A percentile compares a stretch with the other conserved stretches of the same genome.
Evolutionary conservation across 2,329 filamentous ascomycete genomes (phyloP).

Genomic region (Domatiomyces catenatus): DNA sequence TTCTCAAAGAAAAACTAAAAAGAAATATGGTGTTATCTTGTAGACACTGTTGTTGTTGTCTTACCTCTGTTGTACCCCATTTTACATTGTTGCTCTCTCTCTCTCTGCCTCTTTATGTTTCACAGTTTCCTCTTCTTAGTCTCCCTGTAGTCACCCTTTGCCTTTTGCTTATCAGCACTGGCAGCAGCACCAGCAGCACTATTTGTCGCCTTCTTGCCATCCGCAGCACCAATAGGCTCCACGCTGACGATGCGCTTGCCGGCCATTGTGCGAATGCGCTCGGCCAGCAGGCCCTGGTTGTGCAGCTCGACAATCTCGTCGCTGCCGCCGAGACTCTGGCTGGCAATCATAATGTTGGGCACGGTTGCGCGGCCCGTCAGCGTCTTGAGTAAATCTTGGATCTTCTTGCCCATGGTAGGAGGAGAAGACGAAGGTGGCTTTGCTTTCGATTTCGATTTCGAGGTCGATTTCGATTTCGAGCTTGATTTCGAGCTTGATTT

Average conservation of each 20-base stretch:
- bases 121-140: too few species aligned
- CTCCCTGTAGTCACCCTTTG: too few species aligned
- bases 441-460: background rate
- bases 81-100: too few species aligned
- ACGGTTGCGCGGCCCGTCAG: constrained; percentile 74
- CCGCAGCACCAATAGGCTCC: constrained; percentile 11
- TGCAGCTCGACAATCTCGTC: constrained; percentile 70
- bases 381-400: constrained; percentile 57
- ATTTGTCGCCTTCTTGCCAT: constrained; percentile 3
- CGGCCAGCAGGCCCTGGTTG: constrained; percentile 47
- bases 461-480: background rate
- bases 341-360: constrained; percentile 79
- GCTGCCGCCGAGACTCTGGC: constrained; percentile 74
- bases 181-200: too few species aligned
- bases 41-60: too few species aligned
- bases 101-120: too few species aligned
- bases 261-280: constrained; percentile 58
- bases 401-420: constrained; percentile 46
- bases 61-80: too few species aligned
- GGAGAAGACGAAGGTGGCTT: background rate
- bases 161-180: background rate
- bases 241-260: constrained; percentile 43
- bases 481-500: background rate
- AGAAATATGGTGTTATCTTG: too few species aligned
- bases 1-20: too few species aligned